phyloP scores from a whole-genome alignment of 768 basidiomycete species.

The Xerocomus potaroensis region DNA sequence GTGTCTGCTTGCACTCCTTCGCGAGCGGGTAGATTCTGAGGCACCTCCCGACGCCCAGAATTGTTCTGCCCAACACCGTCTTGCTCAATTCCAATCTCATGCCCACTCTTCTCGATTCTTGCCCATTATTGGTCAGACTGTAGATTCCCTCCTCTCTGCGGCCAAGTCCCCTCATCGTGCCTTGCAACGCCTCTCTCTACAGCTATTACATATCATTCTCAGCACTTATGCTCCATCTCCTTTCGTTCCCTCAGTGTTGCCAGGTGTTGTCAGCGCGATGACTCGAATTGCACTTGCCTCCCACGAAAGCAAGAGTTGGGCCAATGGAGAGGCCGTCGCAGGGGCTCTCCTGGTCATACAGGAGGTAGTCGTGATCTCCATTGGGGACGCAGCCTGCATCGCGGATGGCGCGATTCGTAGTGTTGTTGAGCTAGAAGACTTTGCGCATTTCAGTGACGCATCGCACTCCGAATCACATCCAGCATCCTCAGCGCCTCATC shows the following conservation, averaged over 20 bases:
- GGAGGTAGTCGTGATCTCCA: slow-evolving; percentile 47
- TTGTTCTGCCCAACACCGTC: slow-evolving; percentile 18
- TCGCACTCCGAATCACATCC: slow-evolving; percentile 14
- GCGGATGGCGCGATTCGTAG: slow-evolving; percentile 53
- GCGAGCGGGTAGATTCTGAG: slow-evolving; percentile 42
- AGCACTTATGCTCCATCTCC: slow-evolving; percentile 44
- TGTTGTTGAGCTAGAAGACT: slow-evolving; percentile 60
- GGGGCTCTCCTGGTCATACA: slow-evolving; percentile 56
- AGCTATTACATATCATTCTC: slow-evolving; percentile 53
- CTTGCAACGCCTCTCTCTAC: slow-evolving; percentile 64
- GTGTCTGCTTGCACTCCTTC: slow-evolving; percentile 64
- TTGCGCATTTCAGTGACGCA: slow-evolving; percentile 36
- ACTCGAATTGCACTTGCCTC: slow-evolving; percentile 63
- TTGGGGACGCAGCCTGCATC: slow-evolving; percentile 67
- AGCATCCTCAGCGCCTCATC: slow-evolving; percentile 35
- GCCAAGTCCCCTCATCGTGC: slow-evolving; percentile 52
- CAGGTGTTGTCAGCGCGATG: slow-evolving; percentile 78
- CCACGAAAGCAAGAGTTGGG: slow-evolving; percentile 57
- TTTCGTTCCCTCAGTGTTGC: slow-evolving; percentile 66
- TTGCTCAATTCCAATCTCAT: slow-evolving; percentile 39
- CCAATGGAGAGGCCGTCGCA: slow-evolving; percentile 64
- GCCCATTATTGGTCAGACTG: slow-evolving; percentile 78
- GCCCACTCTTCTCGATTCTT: slow-evolving; percentile 50
- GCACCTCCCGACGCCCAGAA: slow-evolving; percentile 29
- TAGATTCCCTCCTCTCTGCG: slow-evolving; percentile 65